Base-by-base conservation (phyloP, 768 basidiomycete genomes). In the Boletus sp. region DNA sequence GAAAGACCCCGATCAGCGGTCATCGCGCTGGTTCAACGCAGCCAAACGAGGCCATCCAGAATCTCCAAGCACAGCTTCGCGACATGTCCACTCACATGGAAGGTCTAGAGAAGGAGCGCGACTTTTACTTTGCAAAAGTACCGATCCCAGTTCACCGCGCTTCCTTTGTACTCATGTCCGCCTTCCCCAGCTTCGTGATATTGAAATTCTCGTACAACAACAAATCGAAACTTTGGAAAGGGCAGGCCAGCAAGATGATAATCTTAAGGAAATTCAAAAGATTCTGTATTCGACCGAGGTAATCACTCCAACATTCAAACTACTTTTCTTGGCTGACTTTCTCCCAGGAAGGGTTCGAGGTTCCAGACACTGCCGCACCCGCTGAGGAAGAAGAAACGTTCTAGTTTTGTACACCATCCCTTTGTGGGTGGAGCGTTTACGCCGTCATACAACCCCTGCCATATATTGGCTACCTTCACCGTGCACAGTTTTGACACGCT, bases 81-180 rank as follows among this genome's bases (percentile, higher is more conserved):
- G 97, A 98, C 58, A 78, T 97, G 76, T 82, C 83, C 34, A 70
- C 76, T 0, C 88, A 92, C 65, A 75, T 97, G 59, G 93, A 95
- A 67, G 90, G 91, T 1, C 75, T 98, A 37, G 94, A 98, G 78
- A 98, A 94, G 77, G 97, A 99, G 74, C 77, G 95, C 43, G 95
- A 98, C 70, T 98, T 99, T 72, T 99, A 99, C 74, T 99, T 98
- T 72, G 86, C 89, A 65, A 99, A 98, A 83, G 95, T 96, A 61
- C 44, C 79, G 2, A 9, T 17, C 38, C 55, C 30, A 44, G 27
- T 48, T 54, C 43, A 9, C 47, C 38, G 38, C 40, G 39, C 44
- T 52, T 59, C 47, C 10, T 41, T 50, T 51, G 25, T 30, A 17
- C 52, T 55, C 50, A 50, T 42, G 42, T 13, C 48, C 23, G 21